These are phyloP conservation scores for Danielia reshetovae DNA, from an alignment of 805 yeast species.

Conservation along the genomic window DNA sequence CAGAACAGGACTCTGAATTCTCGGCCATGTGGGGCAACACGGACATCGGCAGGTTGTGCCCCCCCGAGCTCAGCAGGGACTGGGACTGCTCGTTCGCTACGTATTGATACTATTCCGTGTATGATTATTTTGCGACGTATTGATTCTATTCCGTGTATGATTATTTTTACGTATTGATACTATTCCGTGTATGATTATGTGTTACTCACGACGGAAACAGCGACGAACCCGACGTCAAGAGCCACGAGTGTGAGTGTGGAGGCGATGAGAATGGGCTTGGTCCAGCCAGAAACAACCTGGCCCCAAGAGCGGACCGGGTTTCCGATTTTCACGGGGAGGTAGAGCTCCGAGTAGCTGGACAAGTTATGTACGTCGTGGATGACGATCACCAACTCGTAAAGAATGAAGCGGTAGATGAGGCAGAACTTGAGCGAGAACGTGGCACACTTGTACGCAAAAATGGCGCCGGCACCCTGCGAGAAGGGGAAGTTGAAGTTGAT, in stretches of 20 bases:
- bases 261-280: background rate
- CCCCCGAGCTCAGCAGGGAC: background rate
- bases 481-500: slow-evolving; percentile 21
- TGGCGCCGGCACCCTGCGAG: slow-evolving; percentile 3
- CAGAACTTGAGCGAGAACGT: slow-evolving; percentile 28
- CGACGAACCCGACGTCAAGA: background rate
- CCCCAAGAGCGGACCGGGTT: background rate
- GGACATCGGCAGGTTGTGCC: background rate
- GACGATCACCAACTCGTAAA: slow-evolving; percentile 23
- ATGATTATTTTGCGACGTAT: too few relatives aligned
- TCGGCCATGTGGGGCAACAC: background rate
- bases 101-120: too few relatives aligned
- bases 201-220: background rate
- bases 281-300: background rate
- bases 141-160: too few relatives aligned
- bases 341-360: slow-evolving; percentile 11
- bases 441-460: slow-evolving; percentile 18
- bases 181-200: too few relatives aligned
- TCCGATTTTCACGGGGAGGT: slow-evolving; percentile 6
- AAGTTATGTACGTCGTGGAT: slow-evolving; percentile 8
- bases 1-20: too few relatives aligned
- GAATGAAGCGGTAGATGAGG: slow-evolving; percentile 29
- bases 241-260: background rate
- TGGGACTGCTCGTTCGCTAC: slow-evolving; percentile 8
- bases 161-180: too few relatives aligned